phyloP scores from a whole-genome alignment of 306 rosid species.

The Vigna reflexopilosa region DNA sequence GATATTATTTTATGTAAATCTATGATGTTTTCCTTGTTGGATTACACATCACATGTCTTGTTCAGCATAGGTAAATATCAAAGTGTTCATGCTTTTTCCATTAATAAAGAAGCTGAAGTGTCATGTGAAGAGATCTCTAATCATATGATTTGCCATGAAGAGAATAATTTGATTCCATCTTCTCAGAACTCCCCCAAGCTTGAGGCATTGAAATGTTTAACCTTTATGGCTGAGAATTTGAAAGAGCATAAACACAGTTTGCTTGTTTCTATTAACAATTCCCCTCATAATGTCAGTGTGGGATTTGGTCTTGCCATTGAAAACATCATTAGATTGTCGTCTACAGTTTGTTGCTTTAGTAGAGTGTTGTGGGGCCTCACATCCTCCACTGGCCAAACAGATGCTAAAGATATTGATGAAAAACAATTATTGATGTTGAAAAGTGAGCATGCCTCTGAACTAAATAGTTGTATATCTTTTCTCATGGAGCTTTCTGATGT shows the following conservation, averaged over 20 bases:
- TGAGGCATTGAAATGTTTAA: conserved; percentile 61
- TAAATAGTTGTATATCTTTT: conserved; percentile 57
- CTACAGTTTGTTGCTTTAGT: conserved; percentile 68
- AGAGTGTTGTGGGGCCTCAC: conserved; percentile 82
- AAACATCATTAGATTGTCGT: conserved; percentile 61
- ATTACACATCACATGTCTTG: conserved; percentile 73
- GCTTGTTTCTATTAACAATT: conserved; percentile 54
- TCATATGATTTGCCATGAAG: conserved; percentile 47
- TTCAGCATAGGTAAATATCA: conserved; percentile 68
- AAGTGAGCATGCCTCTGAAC: conserved; percentile 51
- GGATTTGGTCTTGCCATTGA: conserved; percentile 44
- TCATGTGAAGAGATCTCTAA: conserved; percentile 53
- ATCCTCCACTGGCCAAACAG: conserved; percentile 51
- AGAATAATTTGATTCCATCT: conserved; percentile 51
- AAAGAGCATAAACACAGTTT: conserved; percentile 62
- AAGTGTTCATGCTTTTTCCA: conserved; percentile 45
- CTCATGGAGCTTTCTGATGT: conserved; percentile 54
- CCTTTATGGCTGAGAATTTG: conserved; percentile 59
- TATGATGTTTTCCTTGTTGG: conserved; percentile 70
- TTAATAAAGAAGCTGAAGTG: conserved; percentile 50
- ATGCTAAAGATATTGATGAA: conserved; percentile 45
- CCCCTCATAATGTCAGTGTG: conserved; percentile 44
- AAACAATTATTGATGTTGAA: conserved; percentile 53
- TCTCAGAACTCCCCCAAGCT: conserved; percentile 44
- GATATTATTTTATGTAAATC: conserved; percentile 49